phyloP scores from a whole-genome alignment of 2,329 filamentous ascomycete species.

The Aspergillus sojae region DNA sequence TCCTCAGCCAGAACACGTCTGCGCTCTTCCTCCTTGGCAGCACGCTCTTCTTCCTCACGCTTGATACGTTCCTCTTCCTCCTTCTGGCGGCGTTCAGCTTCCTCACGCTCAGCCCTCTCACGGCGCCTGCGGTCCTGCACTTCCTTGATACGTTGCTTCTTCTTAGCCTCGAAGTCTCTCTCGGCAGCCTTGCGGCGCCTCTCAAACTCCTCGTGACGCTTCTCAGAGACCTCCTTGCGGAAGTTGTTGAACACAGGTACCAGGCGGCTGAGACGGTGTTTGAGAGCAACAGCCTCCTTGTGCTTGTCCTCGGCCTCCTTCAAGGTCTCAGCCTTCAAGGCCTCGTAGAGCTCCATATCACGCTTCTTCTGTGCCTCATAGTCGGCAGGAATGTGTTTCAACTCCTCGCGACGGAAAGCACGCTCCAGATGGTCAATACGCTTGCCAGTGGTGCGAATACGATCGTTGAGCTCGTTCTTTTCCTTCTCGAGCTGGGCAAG shows the following conservation, averaged over 20 bases:
- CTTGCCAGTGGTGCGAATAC: constrained; percentile 88
- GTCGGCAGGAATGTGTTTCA: constrained; percentile 85
- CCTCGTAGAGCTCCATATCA: constrained; percentile 80
- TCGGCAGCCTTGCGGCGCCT: constrained; percentile 89
- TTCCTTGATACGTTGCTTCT: constrained; percentile 84
- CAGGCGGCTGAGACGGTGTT: constrained; percentile 85
- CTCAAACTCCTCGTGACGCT: constrained; percentile 93
- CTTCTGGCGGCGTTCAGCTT: constrained; percentile 72
- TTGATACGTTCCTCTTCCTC: constrained; percentile 85
- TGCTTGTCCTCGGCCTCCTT: constrained; percentile 84
- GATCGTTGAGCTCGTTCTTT: constrained; percentile 94
- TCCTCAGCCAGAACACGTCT: constrained; percentile 74
- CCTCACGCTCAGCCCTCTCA: constrained; percentile 83
- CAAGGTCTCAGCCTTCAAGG: constrained; percentile 74
- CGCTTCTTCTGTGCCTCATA: constrained; percentile 79
- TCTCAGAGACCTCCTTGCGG: constrained; percentile 78
- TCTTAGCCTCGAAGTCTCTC: constrained; percentile 89
- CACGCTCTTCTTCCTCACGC: constrained; percentile 84
- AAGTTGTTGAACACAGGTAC: constrained; percentile 84
- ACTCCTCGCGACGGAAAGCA: constrained; percentile 92
- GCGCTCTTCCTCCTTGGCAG: constrained; percentile 76
- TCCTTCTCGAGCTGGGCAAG: constrained; percentile 94
- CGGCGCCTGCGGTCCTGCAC: constrained; percentile 78
- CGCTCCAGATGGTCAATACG: constrained; percentile 96
- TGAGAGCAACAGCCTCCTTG: constrained; percentile 87